These are phyloP conservation scores for Abrus pulchellus DNA, from an alignment of 306 rosid species.

Conservation along the genomic window DNA sequence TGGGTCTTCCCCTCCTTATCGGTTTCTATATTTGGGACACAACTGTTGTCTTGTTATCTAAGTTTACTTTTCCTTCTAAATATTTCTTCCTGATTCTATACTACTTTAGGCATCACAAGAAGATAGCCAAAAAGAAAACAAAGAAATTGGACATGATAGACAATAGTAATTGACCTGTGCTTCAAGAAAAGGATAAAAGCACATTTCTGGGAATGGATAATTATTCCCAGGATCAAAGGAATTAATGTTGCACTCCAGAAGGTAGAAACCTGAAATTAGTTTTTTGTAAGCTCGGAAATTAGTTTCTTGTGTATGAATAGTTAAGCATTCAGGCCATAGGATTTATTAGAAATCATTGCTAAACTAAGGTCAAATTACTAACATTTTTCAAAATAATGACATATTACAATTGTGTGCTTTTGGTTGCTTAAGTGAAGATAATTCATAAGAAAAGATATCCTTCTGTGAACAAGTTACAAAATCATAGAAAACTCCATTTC, in stretches of 20 bases:
- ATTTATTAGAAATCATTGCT: neutral
- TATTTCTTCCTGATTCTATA: conserved; percentile 11
- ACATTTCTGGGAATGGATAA: neutral
- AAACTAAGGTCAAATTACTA: neutral
- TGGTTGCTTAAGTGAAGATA: neutral
- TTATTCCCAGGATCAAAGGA: neutral
- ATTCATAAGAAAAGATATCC: neutral
- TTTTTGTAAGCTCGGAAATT: too few relatives aligned
- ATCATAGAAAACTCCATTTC: conserved; percentile 14
- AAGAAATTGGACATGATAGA: neutral
- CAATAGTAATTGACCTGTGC: conserved; percentile 8
- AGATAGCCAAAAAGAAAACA: neutral
- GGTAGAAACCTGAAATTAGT: too few relatives aligned
- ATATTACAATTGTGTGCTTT: neutral
- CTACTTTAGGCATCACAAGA: conserved; percentile 11
- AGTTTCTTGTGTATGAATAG: too few relatives aligned
- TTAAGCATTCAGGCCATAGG: too few relatives aligned
- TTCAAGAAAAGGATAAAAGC: neutral
- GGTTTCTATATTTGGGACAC: conserved; percentile 1
- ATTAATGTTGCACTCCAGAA: neutral
- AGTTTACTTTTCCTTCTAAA: conserved; percentile 40
- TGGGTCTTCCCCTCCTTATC: conserved; percentile 7
- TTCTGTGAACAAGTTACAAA: neutral
- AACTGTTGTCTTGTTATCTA: conserved; percentile 32
- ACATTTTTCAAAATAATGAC: neutral